phyloP scores from a whole-genome alignment of 208 protist genomes.

The Leishmania tropica region DNA sequence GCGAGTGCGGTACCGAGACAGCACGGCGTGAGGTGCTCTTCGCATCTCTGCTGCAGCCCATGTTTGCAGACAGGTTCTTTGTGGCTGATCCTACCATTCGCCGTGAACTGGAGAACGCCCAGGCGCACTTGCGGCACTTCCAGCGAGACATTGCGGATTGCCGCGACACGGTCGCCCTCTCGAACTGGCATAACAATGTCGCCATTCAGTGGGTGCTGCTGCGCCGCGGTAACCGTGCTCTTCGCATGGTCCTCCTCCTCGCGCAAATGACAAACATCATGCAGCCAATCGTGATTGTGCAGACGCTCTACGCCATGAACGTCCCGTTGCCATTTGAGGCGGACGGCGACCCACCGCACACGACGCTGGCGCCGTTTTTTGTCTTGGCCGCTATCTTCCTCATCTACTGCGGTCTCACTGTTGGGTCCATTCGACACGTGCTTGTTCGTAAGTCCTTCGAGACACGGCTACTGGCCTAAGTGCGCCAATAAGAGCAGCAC shows the following conservation, averaged over 20 bases:
- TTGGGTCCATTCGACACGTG: conserved; percentile 41
- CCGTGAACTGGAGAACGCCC: conserved; percentile 61
- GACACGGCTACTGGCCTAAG: conserved; percentile 60
- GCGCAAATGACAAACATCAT: conserved; percentile 84
- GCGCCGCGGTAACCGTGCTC: conserved; percentile 62
- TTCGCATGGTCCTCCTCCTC: conserved; percentile 74
- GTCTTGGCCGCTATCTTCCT: conserved; percentile 53
- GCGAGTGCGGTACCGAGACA: conserved; percentile 80
- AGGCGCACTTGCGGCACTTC: conserved; percentile 67
- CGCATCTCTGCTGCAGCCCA: conserved; percentile 61
- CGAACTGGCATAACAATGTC: conserved; percentile 90
- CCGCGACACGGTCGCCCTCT: conserved; percentile 78
- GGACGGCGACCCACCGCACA: conserved; percentile 47
- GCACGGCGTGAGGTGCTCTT: conserved; percentile 72
- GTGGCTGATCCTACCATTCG: conserved; percentile 50
- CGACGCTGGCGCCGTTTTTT: conserved; percentile 64
- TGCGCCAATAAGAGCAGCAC: not conserved
- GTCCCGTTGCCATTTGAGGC: conserved; percentile 69
- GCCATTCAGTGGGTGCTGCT: conserved; percentile 74
- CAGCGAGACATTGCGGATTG: conserved; percentile 80
- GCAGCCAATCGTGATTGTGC: conserved; percentile 76
- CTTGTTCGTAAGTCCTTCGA: conserved; percentile 53
- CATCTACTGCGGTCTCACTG: conserved; percentile 41
- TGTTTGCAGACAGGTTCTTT: conserved; percentile 62
- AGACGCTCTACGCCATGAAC: conserved; percentile 88